Percentiles rank a stretch among this genome's conserved stretches.
phyloP scores from a whole-genome alignment of 495 filamentous ascomycete genomes.

The Cercophora newfieldiana region DNA sequence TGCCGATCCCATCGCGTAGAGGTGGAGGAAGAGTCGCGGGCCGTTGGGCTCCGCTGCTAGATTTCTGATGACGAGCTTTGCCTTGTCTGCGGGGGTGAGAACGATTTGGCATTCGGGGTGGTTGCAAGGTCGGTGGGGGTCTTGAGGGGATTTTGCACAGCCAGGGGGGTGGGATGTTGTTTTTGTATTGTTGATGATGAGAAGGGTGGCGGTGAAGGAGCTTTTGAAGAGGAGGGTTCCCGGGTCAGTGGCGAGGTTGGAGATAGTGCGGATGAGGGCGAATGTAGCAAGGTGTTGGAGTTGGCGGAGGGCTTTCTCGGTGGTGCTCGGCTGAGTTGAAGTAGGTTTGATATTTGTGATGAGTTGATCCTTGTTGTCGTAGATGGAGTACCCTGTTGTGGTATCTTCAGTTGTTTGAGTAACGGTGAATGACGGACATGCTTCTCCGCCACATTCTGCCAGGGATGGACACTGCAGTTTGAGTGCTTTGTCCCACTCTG shows the following conservation, averaged over 20 bases:
- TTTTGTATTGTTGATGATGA: background rate
- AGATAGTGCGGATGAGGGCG: background rate
- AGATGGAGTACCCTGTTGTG: background rate
- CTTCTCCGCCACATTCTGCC: background rate
- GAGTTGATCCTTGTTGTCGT: background rate
- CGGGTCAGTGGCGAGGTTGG: background rate
- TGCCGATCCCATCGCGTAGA: background rate
- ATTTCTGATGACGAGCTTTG: background rate
- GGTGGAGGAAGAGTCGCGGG: background rate
- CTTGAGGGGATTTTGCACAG: background rate
- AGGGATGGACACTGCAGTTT: background rate
- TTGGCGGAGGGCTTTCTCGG: background rate
- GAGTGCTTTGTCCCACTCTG: background rate
- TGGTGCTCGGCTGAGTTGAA: too few relatives aligned
- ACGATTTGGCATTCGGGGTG: background rate
- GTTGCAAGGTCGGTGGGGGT: background rate
- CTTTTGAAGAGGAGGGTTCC: background rate
- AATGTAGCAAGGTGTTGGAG: background rate
- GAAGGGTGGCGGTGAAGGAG: background rate
- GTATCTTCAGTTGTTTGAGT: background rate
- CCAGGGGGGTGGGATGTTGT: background rate
- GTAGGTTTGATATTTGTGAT: background rate
- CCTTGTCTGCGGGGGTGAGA: background rate
- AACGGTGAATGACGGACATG: background rate
- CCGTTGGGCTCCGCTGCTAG: background rate